These are phyloP conservation scores for Pisolithus tinctorius DNA, from an alignment of 768 basidiomycete genomes.

Conservation along the genomic window DNA sequence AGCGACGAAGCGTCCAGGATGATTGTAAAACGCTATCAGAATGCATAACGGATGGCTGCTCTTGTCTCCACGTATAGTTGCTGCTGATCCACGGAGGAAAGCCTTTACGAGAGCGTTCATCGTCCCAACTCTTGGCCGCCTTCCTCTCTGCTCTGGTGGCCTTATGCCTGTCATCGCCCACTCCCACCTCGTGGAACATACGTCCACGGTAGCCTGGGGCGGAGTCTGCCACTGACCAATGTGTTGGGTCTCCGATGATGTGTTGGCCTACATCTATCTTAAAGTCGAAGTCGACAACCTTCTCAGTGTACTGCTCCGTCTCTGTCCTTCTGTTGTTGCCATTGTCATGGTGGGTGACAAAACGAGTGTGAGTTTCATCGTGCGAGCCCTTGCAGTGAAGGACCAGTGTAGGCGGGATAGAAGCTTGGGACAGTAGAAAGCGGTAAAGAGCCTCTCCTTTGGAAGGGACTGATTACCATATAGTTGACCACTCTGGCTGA, in stretches of 20 bases:
- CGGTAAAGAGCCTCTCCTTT: conserved; percentile 67
- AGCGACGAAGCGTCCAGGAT: conserved; percentile 59
- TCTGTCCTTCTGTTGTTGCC: conserved; percentile 27
- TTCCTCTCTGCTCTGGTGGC: conserved; percentile 39
- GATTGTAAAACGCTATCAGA: conserved; percentile 34
- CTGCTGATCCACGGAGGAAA: conserved; percentile 44
- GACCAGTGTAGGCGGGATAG: conserved; percentile 35
- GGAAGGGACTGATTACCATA: conserved; percentile 2
- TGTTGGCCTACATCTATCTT: conserved; percentile 46
- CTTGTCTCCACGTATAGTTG: conserved; percentile 26
- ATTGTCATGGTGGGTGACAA: conserved; percentile 31
- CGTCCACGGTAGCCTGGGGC: conserved; percentile 60
- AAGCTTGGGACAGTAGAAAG: conserved; percentile 58
- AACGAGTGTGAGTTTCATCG: conserved; percentile 42
- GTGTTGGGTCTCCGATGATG: conserved; percentile 34
- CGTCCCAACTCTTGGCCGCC: conserved; percentile 37
- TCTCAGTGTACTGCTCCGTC: conserved; percentile 51
- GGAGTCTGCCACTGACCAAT: conserved; percentile 58
- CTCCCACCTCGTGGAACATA: conserved; percentile 53
- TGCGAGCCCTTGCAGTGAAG: conserved; percentile 53
- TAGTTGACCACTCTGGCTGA: not conserved
- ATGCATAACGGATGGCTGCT: conserved; percentile 21
- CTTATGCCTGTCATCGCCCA: conserved; percentile 28
- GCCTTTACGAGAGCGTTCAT: conserved; percentile 40
- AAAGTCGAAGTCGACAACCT: conserved; percentile 65